phyloP scores from a whole-genome alignment of 306 rosid species.

The Gleditsia sinensis region DNA sequence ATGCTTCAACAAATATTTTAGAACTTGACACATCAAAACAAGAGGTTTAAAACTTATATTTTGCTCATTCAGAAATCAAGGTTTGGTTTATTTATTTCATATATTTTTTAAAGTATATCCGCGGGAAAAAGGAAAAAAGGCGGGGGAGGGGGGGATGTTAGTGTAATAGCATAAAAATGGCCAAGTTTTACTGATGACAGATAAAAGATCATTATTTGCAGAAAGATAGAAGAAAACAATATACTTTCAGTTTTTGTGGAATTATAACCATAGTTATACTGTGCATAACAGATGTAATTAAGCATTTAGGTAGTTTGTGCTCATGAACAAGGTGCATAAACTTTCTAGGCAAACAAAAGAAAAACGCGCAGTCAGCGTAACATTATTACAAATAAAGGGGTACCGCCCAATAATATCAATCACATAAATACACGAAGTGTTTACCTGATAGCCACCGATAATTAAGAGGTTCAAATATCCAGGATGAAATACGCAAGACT shows the following conservation, averaged over 20 bases:
- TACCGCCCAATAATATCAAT: not conserved
- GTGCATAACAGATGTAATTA: not conserved
- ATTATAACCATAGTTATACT: not conserved
- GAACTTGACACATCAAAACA: not conserved
- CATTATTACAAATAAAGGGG: not conserved
- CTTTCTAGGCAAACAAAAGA: not conserved
- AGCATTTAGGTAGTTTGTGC: not conserved
- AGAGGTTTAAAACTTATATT: not conserved
- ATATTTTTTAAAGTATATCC: too few species aligned
- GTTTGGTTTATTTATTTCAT: not conserved
- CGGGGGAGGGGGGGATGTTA: too few species aligned
- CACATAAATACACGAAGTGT: not conserved
- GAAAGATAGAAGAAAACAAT: not conserved
- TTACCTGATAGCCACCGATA: slow-evolving; percentile 69
- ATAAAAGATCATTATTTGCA: not conserved
- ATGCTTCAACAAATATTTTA: not conserved
- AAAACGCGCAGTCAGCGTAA: not conserved
- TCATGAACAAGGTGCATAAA: not conserved
- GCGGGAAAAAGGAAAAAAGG: too few species aligned
- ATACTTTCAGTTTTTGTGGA: not conserved
- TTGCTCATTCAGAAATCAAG: not conserved
- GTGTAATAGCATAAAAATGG: not conserved
- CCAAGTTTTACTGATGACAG: not conserved
- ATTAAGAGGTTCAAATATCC: slow-evolving; percentile 43
- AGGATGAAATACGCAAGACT: slow-evolving; percentile 68